Conservation (phyloP, 257 asterid genomes). For the Misopates orontium region DNA sequence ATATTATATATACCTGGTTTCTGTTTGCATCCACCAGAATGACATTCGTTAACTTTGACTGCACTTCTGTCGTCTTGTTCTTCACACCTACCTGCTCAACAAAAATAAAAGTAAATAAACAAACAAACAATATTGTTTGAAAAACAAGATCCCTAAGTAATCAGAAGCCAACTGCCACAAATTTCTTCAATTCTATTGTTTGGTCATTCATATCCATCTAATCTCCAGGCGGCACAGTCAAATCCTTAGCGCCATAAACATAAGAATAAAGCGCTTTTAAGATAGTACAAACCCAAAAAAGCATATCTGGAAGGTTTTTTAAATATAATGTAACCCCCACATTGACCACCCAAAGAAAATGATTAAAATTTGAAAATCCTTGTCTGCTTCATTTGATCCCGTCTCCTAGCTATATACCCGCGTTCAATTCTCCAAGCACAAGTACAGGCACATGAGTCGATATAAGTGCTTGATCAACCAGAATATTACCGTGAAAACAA, state of each 20-base stretch:
- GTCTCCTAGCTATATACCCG: too few relatives aligned
- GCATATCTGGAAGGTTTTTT: too few relatives aligned
- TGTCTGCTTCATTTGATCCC: too few relatives aligned
- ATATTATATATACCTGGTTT: constrained; percentile 70
- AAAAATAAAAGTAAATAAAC: neutral
- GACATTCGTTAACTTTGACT: constrained; percentile 75
- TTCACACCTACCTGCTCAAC: constrained; percentile 90
- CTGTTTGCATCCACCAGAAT: constrained; percentile 80
- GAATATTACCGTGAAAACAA: too few relatives aligned
- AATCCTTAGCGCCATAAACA: neutral
- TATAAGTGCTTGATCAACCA: too few relatives aligned
- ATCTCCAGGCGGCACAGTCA: neutral
- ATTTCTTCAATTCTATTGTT: neutral
- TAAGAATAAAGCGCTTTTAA: too few relatives aligned
- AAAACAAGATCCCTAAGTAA: constrained; percentile 8
- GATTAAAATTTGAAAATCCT: too few relatives aligned
- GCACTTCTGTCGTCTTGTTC: constrained; percentile 79
- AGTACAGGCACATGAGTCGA: too few relatives aligned
- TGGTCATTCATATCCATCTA: constrained; percentile 1
- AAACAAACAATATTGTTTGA: neutral
- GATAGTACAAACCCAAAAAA: too few relatives aligned
- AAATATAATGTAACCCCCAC: too few relatives aligned
- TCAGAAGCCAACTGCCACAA: constrained; percentile 1
- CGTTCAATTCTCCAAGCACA: too few relatives aligned
- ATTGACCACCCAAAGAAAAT: too few relatives aligned